Evolutionary conservation across 768 basidiomycete species (phyloP).

Genomic region (Lenzites betulinus): DNA sequence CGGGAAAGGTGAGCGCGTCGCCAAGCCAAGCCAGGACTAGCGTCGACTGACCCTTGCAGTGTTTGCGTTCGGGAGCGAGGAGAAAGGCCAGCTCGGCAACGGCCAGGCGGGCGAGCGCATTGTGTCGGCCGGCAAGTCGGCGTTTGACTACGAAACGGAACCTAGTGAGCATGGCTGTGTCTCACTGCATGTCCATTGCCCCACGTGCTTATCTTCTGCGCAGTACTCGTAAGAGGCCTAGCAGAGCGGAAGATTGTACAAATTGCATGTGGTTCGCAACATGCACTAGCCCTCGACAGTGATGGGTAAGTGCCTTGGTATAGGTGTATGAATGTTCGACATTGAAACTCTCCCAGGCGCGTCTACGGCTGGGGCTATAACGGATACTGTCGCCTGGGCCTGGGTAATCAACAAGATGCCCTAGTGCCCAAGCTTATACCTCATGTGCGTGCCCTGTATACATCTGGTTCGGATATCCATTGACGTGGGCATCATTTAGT

Average conservation of each 20-base stretch:
- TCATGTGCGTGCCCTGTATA: slow-evolving; percentile 49
- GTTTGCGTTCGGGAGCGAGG: slow-evolving; percentile 88
- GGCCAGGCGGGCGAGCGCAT: slow-evolving; percentile 93
- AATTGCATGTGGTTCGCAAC: slow-evolving; percentile 87
- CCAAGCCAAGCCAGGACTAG: background rate
- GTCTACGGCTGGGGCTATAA: slow-evolving; percentile 90
- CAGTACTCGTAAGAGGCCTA: slow-evolving; percentile 77
- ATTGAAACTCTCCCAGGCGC: slow-evolving; percentile 43
- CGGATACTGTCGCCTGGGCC: slow-evolving; percentile 88
- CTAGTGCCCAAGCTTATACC: slow-evolving; percentile 84
- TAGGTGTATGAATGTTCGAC: too few relatives aligned
- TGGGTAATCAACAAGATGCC: slow-evolving; percentile 82
- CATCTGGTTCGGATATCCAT: background rate
- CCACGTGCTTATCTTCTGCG: slow-evolving; percentile 12
- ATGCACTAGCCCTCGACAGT: slow-evolving; percentile 77
- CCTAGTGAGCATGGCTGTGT: slow-evolving; percentile 50
- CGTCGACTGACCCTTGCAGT: slow-evolving; percentile 44
- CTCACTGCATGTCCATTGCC: background rate
- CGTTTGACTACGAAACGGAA: slow-evolving; percentile 73
- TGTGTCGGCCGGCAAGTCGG: slow-evolving; percentile 80
- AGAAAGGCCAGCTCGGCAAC: slow-evolving; percentile 92
- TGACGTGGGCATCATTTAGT: slow-evolving; percentile 42
- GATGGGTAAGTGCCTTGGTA: slow-evolving; percentile 53
- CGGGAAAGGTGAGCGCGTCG: slow-evolving; percentile 64
- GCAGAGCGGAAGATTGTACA: slow-evolving; percentile 76